A percentile compares a stretch with the other conserved stretches of the same genome.
These are phyloP conservation scores for Podosphaera leucotricha DNA, from an alignment of 2,329 filamentous ascomycete genomes.

Conservation along the genomic window DNA sequence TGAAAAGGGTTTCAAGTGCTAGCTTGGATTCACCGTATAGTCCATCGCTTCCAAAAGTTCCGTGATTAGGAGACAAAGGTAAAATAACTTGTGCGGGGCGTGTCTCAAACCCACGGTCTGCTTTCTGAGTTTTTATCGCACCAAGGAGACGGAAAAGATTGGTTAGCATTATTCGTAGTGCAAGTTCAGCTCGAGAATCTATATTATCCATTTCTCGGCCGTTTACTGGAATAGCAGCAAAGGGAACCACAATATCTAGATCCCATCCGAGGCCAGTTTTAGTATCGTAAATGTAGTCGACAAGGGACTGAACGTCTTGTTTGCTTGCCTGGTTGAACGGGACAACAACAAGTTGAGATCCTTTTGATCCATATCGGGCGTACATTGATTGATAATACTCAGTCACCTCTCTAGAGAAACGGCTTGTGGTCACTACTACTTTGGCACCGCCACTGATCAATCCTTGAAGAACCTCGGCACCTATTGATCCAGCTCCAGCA, in stretches of 20 bases:
- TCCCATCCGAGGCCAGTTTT: conserved; percentile 98
- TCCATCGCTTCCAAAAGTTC: conserved; percentile 93
- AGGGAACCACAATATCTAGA: conserved; percentile 84
- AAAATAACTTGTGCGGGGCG: conserved; percentile 91
- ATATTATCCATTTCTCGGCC: conserved; percentile 92
- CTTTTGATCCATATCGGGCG: conserved; percentile 73
- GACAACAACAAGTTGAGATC: conserved; percentile 90
- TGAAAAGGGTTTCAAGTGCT: conserved; percentile 89
- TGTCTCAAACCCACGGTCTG: conserved; percentile 70
- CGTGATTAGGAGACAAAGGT: conserved; percentile 90
- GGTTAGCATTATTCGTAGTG: conserved; percentile 96
- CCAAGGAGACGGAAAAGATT: conserved; percentile 85
- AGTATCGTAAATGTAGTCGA: conserved; percentile 88
- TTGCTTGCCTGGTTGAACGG: conserved; percentile 99
- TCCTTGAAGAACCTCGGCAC: conserved; percentile 86
- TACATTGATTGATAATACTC: conserved; percentile 99
- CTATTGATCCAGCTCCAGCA: conserved; percentile 91
- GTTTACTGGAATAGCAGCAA: conserved; percentile 93
- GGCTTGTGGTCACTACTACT: conserved; percentile 87
- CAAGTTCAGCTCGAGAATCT: conserved; percentile 92
- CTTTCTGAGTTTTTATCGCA: conserved; percentile 75
- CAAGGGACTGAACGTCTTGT: conserved; percentile 81
- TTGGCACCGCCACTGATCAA: conserved; percentile 91
- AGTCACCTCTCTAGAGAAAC: conserved; percentile 90
- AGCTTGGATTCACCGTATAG: conserved; percentile 97